Evolutionary conservation across 2,329 filamentous ascomycete genomes (phyloP).

Genomic region (Plectosphaerella cucumerina): DNA sequence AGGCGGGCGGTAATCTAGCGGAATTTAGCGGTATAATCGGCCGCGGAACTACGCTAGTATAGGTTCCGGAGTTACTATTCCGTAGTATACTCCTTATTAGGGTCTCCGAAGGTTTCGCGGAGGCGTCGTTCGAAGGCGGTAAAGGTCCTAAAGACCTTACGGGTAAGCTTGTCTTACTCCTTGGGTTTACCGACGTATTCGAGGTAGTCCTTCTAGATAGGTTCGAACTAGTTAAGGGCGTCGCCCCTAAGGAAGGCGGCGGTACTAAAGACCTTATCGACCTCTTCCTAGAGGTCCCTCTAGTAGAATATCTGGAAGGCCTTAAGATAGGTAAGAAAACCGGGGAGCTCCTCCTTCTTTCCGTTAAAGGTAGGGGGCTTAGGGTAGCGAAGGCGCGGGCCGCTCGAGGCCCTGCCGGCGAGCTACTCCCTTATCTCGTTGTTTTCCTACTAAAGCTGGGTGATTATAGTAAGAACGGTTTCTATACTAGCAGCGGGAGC

Average conservation of each 20-base stretch:
- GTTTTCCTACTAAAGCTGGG: too few relatives aligned
- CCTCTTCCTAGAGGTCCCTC: too few relatives aligned
- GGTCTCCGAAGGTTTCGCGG: constrained; percentile 1
- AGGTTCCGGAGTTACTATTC: not conserved
- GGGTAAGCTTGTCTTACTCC: not conserved
- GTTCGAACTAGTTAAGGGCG: too few relatives aligned
- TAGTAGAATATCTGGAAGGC: too few relatives aligned
- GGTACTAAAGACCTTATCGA: too few relatives aligned
- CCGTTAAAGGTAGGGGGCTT: not conserved
- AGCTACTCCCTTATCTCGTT: too few relatives aligned
- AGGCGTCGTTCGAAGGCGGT: not conserved
- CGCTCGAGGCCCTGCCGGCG: too few relatives aligned
- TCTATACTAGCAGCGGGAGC: too few relatives aligned
- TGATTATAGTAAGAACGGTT: too few relatives aligned
- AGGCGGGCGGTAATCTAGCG: not conserved
- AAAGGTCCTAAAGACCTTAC: not conserved
- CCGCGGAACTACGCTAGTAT: not conserved
- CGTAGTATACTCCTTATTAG: not conserved
- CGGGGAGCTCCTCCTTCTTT: not conserved
- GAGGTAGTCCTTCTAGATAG: too few relatives aligned
- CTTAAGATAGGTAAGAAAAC: too few relatives aligned
- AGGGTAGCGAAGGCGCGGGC: not conserved
- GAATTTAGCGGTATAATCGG: not conserved
- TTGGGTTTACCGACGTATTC: not conserved
- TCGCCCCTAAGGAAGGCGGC: too few relatives aligned